Evolutionary conservation across 106 monocot genomes (phyloP), one percentile per base, ranked within the genome.

Genomic region (Platanthera guangdongensis): DNA sequence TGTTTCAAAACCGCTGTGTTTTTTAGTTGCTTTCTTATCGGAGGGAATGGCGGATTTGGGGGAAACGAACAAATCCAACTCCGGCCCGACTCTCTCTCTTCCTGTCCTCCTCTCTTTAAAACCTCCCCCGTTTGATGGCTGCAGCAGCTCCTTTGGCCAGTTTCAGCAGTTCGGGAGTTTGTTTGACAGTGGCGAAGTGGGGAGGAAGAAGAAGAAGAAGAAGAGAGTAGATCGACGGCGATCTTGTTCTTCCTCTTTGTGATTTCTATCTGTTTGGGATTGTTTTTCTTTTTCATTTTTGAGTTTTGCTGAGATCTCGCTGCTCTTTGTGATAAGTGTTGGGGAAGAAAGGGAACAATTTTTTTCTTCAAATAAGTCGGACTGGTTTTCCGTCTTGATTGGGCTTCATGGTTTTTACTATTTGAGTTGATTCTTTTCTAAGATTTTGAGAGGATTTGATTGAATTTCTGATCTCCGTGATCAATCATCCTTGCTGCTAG

Each of bases 51-150:
- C 51, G 51, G 50, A 51, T 50, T 51, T 72, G 14, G 51, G 49
- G 51, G 72, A 72, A 72, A 72, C 49, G 50, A 72, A 72, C 72
- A 50, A 72, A 72, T 72, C 7, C 72, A 51, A 19, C 50, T 3
- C 72, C 4, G 14, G 9, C 21, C 72, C 21, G 50, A 50, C 51
- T 72, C 50, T 51, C 18, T 72, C 47, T 67, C 30, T 67, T 9
- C 12, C 25, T 67, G 25, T 65, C 64, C 28, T 25, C 5, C 70
- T n/a, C 47, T 16, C 70, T 70, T 70, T 70, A 70, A 70, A 70
- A 48, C n/a, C 70, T 12, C 47, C 48, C 32, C 16, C 6, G 14
- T 47, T 70, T 70, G 16, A 6, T 70, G 47, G 47, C 70, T n/a
- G n/a, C 45, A 45, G 16, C 70, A 70, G 70, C 70, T 47, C 15